phyloP scores from a whole-genome alignment of 352 stramenopile genomes.

The Achlya hypogyna region DNA sequence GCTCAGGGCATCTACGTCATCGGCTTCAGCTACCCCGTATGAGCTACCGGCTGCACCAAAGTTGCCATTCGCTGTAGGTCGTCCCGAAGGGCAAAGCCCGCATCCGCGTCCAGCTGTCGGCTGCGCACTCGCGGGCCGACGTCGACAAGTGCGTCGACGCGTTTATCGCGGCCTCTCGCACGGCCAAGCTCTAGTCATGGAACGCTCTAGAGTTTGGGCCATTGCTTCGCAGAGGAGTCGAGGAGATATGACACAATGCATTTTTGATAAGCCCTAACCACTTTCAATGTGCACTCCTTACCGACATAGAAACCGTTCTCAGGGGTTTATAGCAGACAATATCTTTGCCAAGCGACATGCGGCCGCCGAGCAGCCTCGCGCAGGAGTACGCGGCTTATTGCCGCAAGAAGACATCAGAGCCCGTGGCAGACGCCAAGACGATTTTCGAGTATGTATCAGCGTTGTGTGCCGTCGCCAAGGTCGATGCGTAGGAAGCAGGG shows the following conservation, averaged over 20 bases:
- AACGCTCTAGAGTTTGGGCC: too few species aligned
- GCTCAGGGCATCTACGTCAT: constrained; percentile 92
- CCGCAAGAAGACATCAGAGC: constrained; percentile 10
- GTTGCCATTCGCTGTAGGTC: constrained; percentile 32
- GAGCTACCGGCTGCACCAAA: constrained; percentile 3
- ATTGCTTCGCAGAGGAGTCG: too few species aligned
- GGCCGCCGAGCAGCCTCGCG: not conserved
- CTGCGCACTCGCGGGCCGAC: constrained; percentile 87
- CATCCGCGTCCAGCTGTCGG: constrained; percentile 88
- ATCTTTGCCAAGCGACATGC: constrained; percentile 1
- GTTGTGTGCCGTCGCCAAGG: not conserved
- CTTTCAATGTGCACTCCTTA: too few species aligned
- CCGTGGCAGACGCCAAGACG: not conserved
- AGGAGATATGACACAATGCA: too few species aligned
- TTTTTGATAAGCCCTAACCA: too few species aligned
- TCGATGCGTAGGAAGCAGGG: not conserved
- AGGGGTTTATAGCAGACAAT: not conserved
- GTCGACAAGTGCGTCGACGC: constrained; percentile 86
- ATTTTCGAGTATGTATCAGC: constrained; percentile 5
- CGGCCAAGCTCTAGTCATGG: constrained; percentile 47
- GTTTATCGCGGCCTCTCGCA: constrained; percentile 88
- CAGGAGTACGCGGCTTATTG: not conserved
- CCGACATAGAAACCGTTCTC: too few species aligned
- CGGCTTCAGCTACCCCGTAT: constrained; percentile 89
- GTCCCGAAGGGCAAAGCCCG: constrained; percentile 88